These are phyloP conservation scores for Penicillium lagena DNA, from an alignment of 495 filamentous ascomycete species.

Conservation along the genomic window DNA sequence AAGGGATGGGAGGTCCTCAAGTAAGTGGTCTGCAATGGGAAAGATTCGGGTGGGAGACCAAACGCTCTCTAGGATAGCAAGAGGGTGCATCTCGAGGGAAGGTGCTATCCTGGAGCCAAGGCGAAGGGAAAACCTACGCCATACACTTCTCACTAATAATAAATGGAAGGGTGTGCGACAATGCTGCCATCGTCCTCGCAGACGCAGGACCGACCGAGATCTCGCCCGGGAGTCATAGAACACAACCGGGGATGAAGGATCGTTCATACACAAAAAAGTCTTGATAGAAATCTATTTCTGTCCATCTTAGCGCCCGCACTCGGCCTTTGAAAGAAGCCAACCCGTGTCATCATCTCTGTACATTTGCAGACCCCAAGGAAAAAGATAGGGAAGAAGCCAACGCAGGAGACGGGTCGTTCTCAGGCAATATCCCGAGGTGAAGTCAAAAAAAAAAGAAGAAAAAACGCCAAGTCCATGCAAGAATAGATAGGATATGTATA, in stretches of 20 bases:
- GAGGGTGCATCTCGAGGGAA: too few relatives aligned
- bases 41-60: too few relatives aligned
- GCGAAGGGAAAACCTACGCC: too few relatives aligned
- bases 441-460: conserved; percentile 6
- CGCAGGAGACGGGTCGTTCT: background rate
- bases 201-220: too few relatives aligned
- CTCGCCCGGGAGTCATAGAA: background rate
- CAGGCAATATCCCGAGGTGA: background rate
- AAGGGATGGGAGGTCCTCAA: background rate
- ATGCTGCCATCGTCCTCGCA: too few relatives aligned
- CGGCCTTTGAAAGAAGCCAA: conserved; percentile 3
- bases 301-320: conserved; percentile 19
- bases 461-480: conserved; percentile 38
- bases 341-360: conserved; percentile 28
- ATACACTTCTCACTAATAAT: too few relatives aligned
- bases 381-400: conserved; percentile 1
- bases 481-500: conserved; percentile 18
- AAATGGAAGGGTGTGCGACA: too few relatives aligned
- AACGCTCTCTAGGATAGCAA: too few relatives aligned
- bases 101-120: too few relatives aligned
- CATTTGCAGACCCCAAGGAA: conserved; percentile 7
- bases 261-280: conserved; percentile 1
- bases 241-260: background rate
- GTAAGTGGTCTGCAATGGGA: too few relatives aligned
- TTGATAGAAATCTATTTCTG: conserved; percentile 28